phyloP scores from a whole-genome alignment of 1,139 yeast species.

The Barnettozyma hawaiiensis region DNA sequence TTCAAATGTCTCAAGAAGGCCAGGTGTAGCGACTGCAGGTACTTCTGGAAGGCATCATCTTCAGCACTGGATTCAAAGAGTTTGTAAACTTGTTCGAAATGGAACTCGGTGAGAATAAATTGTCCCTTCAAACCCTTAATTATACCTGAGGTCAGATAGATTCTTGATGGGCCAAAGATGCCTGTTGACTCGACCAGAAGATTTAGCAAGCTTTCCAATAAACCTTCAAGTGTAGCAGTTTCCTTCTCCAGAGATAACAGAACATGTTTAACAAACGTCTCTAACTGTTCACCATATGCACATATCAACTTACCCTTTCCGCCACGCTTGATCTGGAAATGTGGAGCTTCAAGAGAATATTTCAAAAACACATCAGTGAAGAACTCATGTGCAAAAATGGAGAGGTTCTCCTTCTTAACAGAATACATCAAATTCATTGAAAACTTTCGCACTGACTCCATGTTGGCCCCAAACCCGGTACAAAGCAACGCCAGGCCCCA shows the following conservation, averaged over 20 bases:
- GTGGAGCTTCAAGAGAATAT: slow-evolving; percentile 58
- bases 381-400: slow-evolving; percentile 43
- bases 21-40: slow-evolving; percentile 48
- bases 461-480: slow-evolving; percentile 71
- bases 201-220: slow-evolving; percentile 33
- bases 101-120: slow-evolving; percentile 30
- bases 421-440: slow-evolving; percentile 53
- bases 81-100: slow-evolving; percentile 32
- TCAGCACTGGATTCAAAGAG: slow-evolving; percentile 54
- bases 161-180: slow-evolving; percentile 67
- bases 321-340: slow-evolving; percentile 38
- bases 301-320: slow-evolving; percentile 36
- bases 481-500: slow-evolving; percentile 75
- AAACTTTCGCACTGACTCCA: slow-evolving; percentile 73
- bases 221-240: slow-evolving; percentile 26
- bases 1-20: slow-evolving; percentile 33
- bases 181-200: slow-evolving; percentile 44
- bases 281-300: slow-evolving; percentile 50
- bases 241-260: slow-evolving; percentile 34
- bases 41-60: slow-evolving; percentile 48
- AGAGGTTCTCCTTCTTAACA: slow-evolving; percentile 39
- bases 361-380: slow-evolving; percentile 54
- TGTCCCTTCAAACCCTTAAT: slow-evolving; percentile 41
- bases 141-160: slow-evolving; percentile 56
- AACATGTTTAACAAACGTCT: slow-evolving; percentile 43